Conservation (phyloP, 73 alveolate genomes). For the Paramecium pentaurelia region DNA sequence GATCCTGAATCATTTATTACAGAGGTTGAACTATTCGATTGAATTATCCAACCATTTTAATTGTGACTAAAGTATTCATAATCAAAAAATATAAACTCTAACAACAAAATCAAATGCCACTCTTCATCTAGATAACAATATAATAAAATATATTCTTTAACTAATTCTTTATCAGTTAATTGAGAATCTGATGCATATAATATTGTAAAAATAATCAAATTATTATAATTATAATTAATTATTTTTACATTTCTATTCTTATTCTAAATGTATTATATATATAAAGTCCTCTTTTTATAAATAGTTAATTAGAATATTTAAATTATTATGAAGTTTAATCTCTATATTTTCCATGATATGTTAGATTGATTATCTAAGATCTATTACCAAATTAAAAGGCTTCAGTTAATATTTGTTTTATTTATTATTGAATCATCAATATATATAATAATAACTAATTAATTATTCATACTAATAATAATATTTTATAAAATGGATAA, state of each 20-base stretch:
- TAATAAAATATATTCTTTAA: neutral
- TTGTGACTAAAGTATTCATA: slow-evolving; percentile 12
- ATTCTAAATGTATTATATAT: neutral
- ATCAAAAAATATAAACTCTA: neutral
- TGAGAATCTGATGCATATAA: neutral
- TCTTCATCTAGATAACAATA: neutral
- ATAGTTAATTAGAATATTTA: too few relatives aligned
- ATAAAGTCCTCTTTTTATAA: neutral
- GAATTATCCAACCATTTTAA: neutral
- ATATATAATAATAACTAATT: too few relatives aligned
- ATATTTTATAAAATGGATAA: too few relatives aligned
- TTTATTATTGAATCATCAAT: too few relatives aligned
- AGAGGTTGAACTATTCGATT: neutral
- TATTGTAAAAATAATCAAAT: neutral
- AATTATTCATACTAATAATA: too few relatives aligned
- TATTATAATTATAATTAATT: neutral
- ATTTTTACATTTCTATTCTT: neutral
- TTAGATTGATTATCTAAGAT: too few relatives aligned
- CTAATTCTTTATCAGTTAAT: neutral
- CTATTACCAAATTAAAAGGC: too few relatives aligned
- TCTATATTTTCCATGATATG: too few relatives aligned
- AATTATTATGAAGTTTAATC: too few relatives aligned
- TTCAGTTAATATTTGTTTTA: too few relatives aligned
- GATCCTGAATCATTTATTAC: neutral
- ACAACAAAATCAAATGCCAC: neutral